Evolutionary conservation across 116 monocot genomes (phyloP), one percentile per base, ranked within the genome.

Genomic region (Zostera marina): DNA sequence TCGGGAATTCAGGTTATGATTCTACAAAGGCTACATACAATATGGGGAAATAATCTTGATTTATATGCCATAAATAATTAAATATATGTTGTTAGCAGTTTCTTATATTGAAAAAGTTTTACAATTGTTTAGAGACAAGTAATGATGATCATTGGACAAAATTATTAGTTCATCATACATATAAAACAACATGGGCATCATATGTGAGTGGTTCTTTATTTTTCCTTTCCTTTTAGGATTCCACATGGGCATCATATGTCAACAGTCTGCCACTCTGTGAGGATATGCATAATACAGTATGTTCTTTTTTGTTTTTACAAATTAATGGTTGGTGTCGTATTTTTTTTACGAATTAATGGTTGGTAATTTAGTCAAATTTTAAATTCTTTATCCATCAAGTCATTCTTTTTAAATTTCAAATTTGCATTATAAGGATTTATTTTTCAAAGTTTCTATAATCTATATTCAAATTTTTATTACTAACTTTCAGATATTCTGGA

Each of bases 241-340:
- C 91, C 71, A 70, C 73, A 54, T 91, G 91, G 92, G 80, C 62
- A 38, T 69, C 80, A 9, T 92, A 92, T 72, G 59, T 92, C 49
- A 73, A 62, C 21, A 64, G 59, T 40, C 78, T 92, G 26, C 92
- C 86, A 64, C 15, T 7, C 63, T 44, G 69, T 49, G 42, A 58
- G 71, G 71, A 80, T 56, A 92, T 86, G 92, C 92, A 92, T 74
- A 86, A 78, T 68, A 80, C 70, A 58, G 86, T 92, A 83, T 59
- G 22, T 48, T 22, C 58, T 8, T 10, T 42, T 9, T 53, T 5
- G 39, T 26, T 25, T 44, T n/a, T 62, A 38, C n/a, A 21, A 9
- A 21, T 41, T 58, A 10, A 17, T 17, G 15, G 16, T 42, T 23
- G 48, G 7, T 63, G 22, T 9, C 15, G 38, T 63, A 15, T 40